A percentile compares a stretch with the other conserved stretches of the same genome.
phyloP scores from a whole-genome alignment of 2,329 filamentous ascomycete species.

The Paecilomyces sp. region DNA sequence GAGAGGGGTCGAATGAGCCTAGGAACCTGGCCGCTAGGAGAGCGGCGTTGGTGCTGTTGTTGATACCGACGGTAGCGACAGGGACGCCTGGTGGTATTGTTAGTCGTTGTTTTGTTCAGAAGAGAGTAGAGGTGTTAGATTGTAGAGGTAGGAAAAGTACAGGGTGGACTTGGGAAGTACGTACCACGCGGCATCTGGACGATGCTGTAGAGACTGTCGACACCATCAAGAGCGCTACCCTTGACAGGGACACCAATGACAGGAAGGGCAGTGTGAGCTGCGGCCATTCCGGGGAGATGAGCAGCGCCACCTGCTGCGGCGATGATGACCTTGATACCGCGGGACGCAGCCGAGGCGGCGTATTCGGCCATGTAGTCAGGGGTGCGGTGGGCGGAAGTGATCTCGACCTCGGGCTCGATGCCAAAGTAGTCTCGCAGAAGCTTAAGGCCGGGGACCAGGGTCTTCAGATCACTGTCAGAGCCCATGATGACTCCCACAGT shows the following conservation, averaged over 20 bases:
- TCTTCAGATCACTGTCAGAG: constrained; percentile 41
- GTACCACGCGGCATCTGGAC: constrained; percentile 65
- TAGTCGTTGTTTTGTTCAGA: constrained; percentile 1
- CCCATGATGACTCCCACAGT: constrained; percentile 43
- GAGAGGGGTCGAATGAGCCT: constrained; percentile 41
- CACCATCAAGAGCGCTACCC: constrained; percentile 63
- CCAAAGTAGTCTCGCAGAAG: constrained; percentile 36
- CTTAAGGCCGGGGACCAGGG: constrained; percentile 37
- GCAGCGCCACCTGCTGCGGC: constrained; percentile 70
- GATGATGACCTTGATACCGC: constrained; percentile 67
- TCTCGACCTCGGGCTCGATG: constrained; percentile 38
- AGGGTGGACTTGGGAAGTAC: constrained; percentile 14
- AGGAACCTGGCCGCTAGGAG: constrained; percentile 64
- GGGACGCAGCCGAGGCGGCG: constrained; percentile 54
- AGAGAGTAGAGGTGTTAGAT: background rate
- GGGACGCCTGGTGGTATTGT: constrained; percentile 51
- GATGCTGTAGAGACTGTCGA: constrained; percentile 65
- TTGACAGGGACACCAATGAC: constrained; percentile 74
- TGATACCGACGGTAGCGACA: constrained; percentile 69
- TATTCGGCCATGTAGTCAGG: constrained; percentile 63
- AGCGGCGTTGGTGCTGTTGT: constrained; percentile 72
- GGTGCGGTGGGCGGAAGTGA: constrained; percentile 57
- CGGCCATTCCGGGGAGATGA: constrained; percentile 67
- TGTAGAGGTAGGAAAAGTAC: background rate
- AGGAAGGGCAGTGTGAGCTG: constrained; percentile 62